Evolutionary conservation across 2,329 filamentous ascomycete genomes (phyloP).

Genomic region (Colletotrichum lini): DNA sequence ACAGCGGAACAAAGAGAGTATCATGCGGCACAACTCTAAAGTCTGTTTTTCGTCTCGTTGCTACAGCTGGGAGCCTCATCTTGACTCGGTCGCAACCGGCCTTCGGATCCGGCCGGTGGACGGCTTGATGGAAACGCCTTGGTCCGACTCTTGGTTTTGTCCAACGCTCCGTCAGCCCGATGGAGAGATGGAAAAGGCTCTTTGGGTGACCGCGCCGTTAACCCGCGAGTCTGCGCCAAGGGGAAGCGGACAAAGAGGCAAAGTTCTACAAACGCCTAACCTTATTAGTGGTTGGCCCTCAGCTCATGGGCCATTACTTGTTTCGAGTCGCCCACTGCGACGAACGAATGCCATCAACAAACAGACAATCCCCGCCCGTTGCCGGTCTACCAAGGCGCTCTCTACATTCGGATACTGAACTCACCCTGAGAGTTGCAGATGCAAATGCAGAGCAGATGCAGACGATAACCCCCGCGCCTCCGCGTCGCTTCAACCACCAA

Average conservation of each 20-base stretch:
- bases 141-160: conserved; percentile 11
- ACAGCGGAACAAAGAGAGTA: conserved; percentile 27
- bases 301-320: conserved; percentile 29
- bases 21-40: conserved; percentile 29
- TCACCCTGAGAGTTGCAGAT: conserved; percentile 42
- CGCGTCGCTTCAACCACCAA: conserved; percentile 26
- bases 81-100: conserved; percentile 17
- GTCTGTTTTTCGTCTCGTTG: conserved; percentile 31
- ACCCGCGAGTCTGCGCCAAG: neutral
- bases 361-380: conserved; percentile 21
- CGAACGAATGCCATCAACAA: conserved; percentile 27
- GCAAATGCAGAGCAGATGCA: conserved; percentile 15
- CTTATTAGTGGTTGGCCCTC: conserved; percentile 14
- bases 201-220: conserved; percentile 25
- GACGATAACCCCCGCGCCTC: conserved; percentile 30
- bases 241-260: conserved; percentile 26
- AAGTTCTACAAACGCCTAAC: conserved; percentile 28
- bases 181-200: conserved; percentile 6
- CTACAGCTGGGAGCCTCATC: conserved; percentile 37
- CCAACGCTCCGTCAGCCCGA: conserved; percentile 18
- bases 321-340: conserved; percentile 36
- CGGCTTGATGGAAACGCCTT: conserved; percentile 12
- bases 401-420: neutral
- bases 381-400: conserved; percentile 27
- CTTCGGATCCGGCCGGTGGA: conserved; percentile 16